Evolutionary conservation across 2,329 filamentous ascomycete genomes (phyloP).

Genomic region (Aspergillus sp.): DNA sequence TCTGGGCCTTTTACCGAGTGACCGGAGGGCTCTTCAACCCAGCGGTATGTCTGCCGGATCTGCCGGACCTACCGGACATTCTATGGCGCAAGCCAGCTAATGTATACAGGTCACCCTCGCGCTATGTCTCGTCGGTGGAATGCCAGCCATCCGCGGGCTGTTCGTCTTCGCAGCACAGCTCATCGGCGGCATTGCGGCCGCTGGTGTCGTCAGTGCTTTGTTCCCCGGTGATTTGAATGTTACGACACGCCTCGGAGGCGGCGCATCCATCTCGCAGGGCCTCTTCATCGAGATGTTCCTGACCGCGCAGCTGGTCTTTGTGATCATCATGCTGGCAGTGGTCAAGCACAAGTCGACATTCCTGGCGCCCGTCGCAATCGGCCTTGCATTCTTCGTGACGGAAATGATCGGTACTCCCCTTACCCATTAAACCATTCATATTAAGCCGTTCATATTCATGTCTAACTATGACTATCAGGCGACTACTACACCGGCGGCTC

Average conservation of each 20-base stretch:
- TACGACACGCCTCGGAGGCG: conserved; percentile 55
- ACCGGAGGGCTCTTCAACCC: conserved; percentile 55
- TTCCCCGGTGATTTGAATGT: conserved; percentile 60
- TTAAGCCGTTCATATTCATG: too few relatives aligned
- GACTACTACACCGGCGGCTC: conserved; percentile 51
- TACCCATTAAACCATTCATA: not conserved
- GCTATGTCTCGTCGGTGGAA: conserved; percentile 58
- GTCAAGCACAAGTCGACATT: conserved; percentile 74
- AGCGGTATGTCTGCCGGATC: conserved; percentile 29
- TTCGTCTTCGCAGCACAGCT: conserved; percentile 59
- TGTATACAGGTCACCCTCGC: conserved; percentile 54
- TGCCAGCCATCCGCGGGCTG: conserved; percentile 53
- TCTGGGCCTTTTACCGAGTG: conserved; percentile 56
- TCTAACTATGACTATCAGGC: conserved; percentile 19
- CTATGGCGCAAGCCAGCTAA: not conserved
- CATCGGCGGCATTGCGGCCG: conserved; percentile 58
- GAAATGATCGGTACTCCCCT: conserved; percentile 46
- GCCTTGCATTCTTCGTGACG: conserved; percentile 66
- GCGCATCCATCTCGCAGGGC: conserved; percentile 56
- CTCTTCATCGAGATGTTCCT: conserved; percentile 68
- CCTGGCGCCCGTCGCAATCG: conserved; percentile 70
- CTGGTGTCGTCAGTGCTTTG: conserved; percentile 57
- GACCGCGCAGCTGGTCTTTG: conserved; percentile 62
- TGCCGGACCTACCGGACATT: too few relatives aligned
- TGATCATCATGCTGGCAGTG: conserved; percentile 68